Conservation (phyloP, 345 rosid genomes). For the Gossypium turneri region DNA sequence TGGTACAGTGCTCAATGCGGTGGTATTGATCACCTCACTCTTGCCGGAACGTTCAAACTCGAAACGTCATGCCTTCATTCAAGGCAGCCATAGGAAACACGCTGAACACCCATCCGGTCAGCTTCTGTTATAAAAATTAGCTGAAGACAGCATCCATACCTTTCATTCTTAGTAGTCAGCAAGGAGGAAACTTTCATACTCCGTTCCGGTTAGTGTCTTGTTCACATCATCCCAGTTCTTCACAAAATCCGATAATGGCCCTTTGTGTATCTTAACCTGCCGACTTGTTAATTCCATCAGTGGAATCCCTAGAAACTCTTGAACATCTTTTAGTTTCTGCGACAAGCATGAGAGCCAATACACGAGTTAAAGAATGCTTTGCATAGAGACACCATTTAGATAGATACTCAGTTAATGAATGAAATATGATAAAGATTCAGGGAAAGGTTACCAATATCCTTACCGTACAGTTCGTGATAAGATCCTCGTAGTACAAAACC, state of each 20-base stretch:
- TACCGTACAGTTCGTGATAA: slow-evolving; percentile 52
- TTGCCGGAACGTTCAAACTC: not conserved
- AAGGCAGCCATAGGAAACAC: not conserved
- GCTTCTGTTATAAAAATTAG: slow-evolving; percentile 23
- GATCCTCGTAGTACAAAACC: slow-evolving; percentile 80
- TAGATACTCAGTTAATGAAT: not conserved
- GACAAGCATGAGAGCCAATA: not conserved
- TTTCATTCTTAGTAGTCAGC: slow-evolving; percentile 48
- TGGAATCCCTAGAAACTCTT: slow-evolving; percentile 69
- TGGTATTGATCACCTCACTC: slow-evolving; percentile 1
- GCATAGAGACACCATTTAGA: not conserved
- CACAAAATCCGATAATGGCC: slow-evolving; percentile 59
- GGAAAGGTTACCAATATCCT: slow-evolving; percentile 6
- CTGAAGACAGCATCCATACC: slow-evolving; percentile 25
- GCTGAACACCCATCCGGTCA: not conserved
- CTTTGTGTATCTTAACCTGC: slow-evolving; percentile 90
- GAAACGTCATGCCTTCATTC: not conserved
- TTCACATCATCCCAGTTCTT: slow-evolving; percentile 83
- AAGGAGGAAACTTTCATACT: slow-evolving; percentile 49
- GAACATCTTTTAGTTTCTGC: slow-evolving; percentile 78
- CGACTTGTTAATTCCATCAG: slow-evolving; percentile 57
- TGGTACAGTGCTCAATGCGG: not conserved
- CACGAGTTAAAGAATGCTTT: not conserved
- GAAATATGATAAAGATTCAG: not conserved
- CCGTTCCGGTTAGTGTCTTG: slow-evolving; percentile 62